These are phyloP conservation scores for Talaromyces sp. DNA, from an alignment of 2,329 filamentous ascomycete species.

Conservation along the genomic window DNA sequence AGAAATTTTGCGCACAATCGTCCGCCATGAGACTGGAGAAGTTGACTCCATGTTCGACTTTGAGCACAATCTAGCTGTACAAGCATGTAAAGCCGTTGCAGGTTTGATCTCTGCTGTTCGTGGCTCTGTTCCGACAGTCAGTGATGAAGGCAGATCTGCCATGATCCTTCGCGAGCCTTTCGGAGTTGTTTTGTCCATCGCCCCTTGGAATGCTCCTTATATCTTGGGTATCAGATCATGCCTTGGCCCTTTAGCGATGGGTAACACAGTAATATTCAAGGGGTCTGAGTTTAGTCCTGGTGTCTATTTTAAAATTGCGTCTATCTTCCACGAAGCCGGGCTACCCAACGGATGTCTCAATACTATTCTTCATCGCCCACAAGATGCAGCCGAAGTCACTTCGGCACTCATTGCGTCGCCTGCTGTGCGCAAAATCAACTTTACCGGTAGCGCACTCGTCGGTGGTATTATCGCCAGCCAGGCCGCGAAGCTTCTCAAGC, in stretches of 20 bases:
- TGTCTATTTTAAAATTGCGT: slow-evolving; percentile 31
- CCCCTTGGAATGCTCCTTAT: slow-evolving; percentile 21
- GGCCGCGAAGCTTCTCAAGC: slow-evolving; percentile 44
- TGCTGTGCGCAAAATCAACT: slow-evolving; percentile 42
- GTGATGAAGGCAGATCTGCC: slow-evolving; percentile 31
- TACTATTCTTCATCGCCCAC: slow-evolving; percentile 31
- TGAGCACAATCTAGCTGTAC: neutral
- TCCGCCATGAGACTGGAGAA: slow-evolving; percentile 6
- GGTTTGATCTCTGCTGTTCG: slow-evolving; percentile 18
- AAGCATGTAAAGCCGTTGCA: slow-evolving; percentile 3
- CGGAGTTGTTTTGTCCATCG: slow-evolving; percentile 13
- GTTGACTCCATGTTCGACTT: slow-evolving; percentile 2
- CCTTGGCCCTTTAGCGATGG: slow-evolving; percentile 22
- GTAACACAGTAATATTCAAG: slow-evolving; percentile 25
- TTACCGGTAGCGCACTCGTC: slow-evolving; percentile 45
- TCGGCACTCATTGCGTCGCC: slow-evolving; percentile 38
- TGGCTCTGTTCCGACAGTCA: slow-evolving; percentile 26
- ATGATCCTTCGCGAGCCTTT: slow-evolving; percentile 9
- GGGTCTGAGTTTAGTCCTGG: slow-evolving; percentile 34
- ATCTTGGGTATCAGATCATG: slow-evolving; percentile 25
- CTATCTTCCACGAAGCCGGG: slow-evolving; percentile 42
- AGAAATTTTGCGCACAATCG: neutral
- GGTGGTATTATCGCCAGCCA: slow-evolving; percentile 41
- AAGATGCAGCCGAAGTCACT: slow-evolving; percentile 36
- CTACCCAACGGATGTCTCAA: slow-evolving; percentile 44